A percentile compares a stretch with the other conserved stretches of the same genome.
Conservation (phyloP, 2,329 filamentous ascomycete genomes). For the Gremmenia infestans region DNA sequence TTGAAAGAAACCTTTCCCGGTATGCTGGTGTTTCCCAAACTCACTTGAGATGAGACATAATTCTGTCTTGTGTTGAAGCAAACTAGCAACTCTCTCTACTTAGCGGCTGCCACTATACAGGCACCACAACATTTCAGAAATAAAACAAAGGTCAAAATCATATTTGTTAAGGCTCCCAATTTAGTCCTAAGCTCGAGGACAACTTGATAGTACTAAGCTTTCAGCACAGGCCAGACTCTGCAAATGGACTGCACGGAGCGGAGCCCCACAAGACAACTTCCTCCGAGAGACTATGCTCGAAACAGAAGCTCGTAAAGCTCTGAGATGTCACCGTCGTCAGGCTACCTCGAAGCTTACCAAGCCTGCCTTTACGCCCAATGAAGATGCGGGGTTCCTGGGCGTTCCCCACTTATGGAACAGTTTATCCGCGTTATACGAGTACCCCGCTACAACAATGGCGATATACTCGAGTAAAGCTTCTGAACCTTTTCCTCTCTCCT, state of each 20-base stretch:
- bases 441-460: slow-evolving; percentile 7
- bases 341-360: not conserved
- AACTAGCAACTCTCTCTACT: not conserved
- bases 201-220: not conserved
- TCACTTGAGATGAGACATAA: too few species aligned
- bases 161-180: too few species aligned
- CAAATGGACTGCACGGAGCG: not conserved
- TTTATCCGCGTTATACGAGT: not conserved
- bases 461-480: not conserved
- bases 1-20: too few species aligned
- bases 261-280: not conserved
- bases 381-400: not conserved
- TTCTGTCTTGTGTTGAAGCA: not conserved
- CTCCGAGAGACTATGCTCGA: not conserved
- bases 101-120: not conserved
- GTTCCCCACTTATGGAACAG: not conserved
- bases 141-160: too few species aligned
- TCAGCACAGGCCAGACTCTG: not conserved
- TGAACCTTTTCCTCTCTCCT: not conserved
- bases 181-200: too few species aligned
- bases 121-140: too few species aligned
- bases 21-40: too few species aligned
- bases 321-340: not conserved
- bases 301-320: not conserved
- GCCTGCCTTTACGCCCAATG: not conserved